Base-by-base conservation (phyloP, 1,284 basidiomycete genomes). In the Apiotrichum domesticum region DNA sequence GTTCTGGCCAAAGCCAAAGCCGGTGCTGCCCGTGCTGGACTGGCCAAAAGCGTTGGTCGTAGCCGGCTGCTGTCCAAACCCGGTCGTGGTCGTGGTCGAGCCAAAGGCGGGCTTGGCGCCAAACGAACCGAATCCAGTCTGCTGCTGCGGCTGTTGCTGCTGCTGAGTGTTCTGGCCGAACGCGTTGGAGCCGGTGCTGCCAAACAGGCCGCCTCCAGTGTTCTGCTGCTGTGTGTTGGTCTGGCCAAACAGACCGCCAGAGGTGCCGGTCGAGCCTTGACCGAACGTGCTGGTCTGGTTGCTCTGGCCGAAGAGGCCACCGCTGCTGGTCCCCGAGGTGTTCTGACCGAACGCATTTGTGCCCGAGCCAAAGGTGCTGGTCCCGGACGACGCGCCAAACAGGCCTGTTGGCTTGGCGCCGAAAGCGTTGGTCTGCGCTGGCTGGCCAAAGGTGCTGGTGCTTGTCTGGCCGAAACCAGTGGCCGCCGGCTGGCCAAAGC, bases 391-490 rank as follows among this genome's bases (percentile, higher is more conserved):
- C 65, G 69, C 77, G 45, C 76, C 68, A 42, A 72, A 72, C 14
- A 71, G 53, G 35, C 69, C 66, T 14, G 64, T 59, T 29, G 57
- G 57, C 57, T 58, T 58, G 37, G 72, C 33, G 62, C 70, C 43
- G 63, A 67, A 56, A 64, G 59, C 65, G 4, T 68, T 54, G 35
- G 68, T 66, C 14, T 73, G 66, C 10, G 54, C 49, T 6, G 54
- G 60, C 46, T 57, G 56, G 29, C 60, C 60, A 14, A 62, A 62
- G 8, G 54, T 56, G 15, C 46, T 51, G 9, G 51, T 52, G n/a
- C 62, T 54, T 21, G 21, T 21, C 5, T 55, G 29, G 29, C 82
- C 80, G 64, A 84, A 84, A 21, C 79, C 69, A 33, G 75, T 62
- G 9, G 13, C 83, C 80, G 69, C 64, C 6, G 71, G 63, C 56